Evolutionary conservation across 2,329 filamentous ascomycete species (phyloP).

Genomic region (Juglanconis oblonga): DNA sequence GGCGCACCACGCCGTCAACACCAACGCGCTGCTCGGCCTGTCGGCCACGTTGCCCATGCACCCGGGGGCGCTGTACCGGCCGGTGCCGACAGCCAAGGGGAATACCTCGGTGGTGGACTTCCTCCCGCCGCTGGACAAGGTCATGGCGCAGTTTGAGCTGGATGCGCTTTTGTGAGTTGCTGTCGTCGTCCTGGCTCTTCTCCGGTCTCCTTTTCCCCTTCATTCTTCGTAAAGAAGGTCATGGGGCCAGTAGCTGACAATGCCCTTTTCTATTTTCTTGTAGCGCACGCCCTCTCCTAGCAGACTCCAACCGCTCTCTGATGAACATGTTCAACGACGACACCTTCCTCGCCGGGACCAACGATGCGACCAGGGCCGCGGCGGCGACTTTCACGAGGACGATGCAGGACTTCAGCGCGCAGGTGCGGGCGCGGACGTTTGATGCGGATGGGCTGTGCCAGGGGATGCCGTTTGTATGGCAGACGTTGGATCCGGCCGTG

Average conservation of each 20-base stretch:
- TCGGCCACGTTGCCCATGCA: conserved; percentile 38
- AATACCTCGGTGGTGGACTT: conserved; percentile 30
- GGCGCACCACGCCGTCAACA: conserved; percentile 40
- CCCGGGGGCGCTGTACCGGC: conserved; percentile 35
- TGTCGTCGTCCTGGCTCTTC: too few relatives aligned
- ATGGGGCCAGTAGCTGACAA: too few relatives aligned
- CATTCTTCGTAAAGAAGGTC: too few relatives aligned
- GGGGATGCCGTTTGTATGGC: conserved; percentile 45
- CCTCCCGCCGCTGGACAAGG: conserved; percentile 30
- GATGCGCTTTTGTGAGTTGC: conserved; percentile 22
- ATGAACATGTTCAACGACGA: conserved; percentile 38
- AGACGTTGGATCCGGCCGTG: conserved; percentile 16
- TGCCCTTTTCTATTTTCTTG: conserved; percentile 27
- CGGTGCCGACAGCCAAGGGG: conserved; percentile 37
- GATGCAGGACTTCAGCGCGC: conserved; percentile 36
- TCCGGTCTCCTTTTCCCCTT: too few relatives aligned
- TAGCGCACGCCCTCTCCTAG: conserved; percentile 32
- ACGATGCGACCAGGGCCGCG: conserved; percentile 28
- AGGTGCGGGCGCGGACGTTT: conserved; percentile 35
- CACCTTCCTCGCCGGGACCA: conserved; percentile 30
- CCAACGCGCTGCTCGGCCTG: conserved; percentile 33
- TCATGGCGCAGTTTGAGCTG: conserved; percentile 34
- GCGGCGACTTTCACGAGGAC: conserved; percentile 30
- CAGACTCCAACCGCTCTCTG: conserved; percentile 32
- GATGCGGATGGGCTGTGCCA: conserved; percentile 38